phyloP scores from a whole-genome alignment of 441 rosid genomes.

The Kokia cookei region DNA sequence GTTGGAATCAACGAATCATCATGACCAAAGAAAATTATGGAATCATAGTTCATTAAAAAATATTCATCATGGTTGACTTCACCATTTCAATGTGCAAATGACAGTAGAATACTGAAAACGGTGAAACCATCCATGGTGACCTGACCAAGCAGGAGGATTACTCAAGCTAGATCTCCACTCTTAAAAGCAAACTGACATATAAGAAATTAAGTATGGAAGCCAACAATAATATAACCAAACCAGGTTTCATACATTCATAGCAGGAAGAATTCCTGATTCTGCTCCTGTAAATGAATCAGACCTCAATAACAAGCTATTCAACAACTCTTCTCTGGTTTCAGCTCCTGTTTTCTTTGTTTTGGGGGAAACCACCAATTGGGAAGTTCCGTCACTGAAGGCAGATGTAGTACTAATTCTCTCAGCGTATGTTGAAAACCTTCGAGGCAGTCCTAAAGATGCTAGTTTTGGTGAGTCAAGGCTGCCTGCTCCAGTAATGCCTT shows the following conservation, averaged over 20 bases:
- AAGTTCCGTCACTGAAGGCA: slow-evolving; percentile 62
- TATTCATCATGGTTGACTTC: neutral
- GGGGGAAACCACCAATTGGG: slow-evolving; percentile 57
- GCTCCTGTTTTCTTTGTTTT: slow-evolving; percentile 89
- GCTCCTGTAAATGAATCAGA: slow-evolving; percentile 38
- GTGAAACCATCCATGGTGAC: slow-evolving; percentile 4
- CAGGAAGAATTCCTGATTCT: slow-evolving; percentile 46
- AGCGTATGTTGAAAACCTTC: slow-evolving; percentile 65
- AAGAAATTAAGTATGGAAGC: neutral
- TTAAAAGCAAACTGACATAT: slow-evolving; percentile 2
- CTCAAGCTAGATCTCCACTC: neutral
- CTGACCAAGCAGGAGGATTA: neutral
- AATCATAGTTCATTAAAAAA: neutral
- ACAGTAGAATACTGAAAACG: neutral
- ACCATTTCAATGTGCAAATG: neutral
- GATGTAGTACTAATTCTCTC: slow-evolving; percentile 86
- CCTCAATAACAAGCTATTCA: slow-evolving; percentile 55
- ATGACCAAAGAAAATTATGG: neutral
- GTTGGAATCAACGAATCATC: slow-evolving; percentile 6
- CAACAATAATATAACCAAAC: slow-evolving; percentile 7
- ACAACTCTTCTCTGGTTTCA: slow-evolving; percentile 71
- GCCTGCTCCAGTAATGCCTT: slow-evolving; percentile 34
- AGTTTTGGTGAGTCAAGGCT: slow-evolving; percentile 46
- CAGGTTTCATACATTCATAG: slow-evolving; percentile 51
- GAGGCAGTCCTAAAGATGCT: slow-evolving; percentile 48